Evolutionary conservation across 257 asterid genomes (phyloP), one percentile per base, ranked within the genome.

Genomic region (Lantana camara): DNA sequence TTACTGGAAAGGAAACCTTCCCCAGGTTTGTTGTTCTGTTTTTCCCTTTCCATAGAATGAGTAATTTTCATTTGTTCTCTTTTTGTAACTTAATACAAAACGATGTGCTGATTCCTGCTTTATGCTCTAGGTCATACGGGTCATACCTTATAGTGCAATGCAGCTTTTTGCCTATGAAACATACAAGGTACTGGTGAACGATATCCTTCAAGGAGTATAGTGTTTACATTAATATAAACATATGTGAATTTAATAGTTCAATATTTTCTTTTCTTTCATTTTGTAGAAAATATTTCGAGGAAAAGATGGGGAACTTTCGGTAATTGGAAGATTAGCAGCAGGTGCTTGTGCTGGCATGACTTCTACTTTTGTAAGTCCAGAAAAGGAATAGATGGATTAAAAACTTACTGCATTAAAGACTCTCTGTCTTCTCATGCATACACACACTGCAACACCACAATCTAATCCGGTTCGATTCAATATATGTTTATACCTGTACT

Each of bases 271-370:
- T n/a, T 44, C 32, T 46, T 70, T 69, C 65, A 37, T 50, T 60
- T 69, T 66, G 15, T 66, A 88, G 96, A 85, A 82, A 69, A 75
- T 88, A 54, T 77, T 85, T 62, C 74, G 64, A 27, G 86, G 84
- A 70, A 82, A 83, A 71, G 83, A 85, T 76, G 97, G 90, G 47
- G 80, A 85, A 62, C 96, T 91, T 57, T 81, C 96, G 44, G 91
- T 90, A 57, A 59, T 90, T 62, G 96, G 97, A 84, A 88, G 99
- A 80, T 69, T 94, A 70, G 96, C 96, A 46, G 99, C 97, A 72
- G 97, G 97, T 74, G 99, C 97, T 81, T 94, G 99, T 83, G 97
- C 99, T 79, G 99, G 99, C 87, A 88, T 90, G 99, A 94, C 97
- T 60, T 94, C 99, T 51, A 94, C 99, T 75, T 94, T 94, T 22